Base-by-base conservation (phyloP, 192 early-diverging fungal species). In the Anaeromyces robustus region DNA sequence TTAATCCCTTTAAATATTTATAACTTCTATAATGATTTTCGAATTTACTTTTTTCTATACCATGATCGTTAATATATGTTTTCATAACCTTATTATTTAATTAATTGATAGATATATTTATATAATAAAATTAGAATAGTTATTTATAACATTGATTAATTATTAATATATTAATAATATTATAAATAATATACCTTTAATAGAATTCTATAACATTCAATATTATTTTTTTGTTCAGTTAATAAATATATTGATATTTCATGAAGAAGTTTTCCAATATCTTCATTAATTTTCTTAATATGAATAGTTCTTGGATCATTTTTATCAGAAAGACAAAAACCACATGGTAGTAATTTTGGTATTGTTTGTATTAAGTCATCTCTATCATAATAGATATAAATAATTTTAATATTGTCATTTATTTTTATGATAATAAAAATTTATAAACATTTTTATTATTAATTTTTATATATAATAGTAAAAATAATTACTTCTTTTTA, bases 201-300 rank as follows among this genome's bases (percentile, higher is more conserved):
- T 30, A 94, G 78, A 29, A 87, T 85, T 79, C 94, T 94, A 80
- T 92, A 87, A 81, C 89, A 90, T 79, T 93, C 94, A 3, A 94
- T 90, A 83, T 96, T 94, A 83, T 96, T 93, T 77, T 92, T 93
- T 19, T 88, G 85, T 12, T 86, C 81, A 0, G 80, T 83, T 19
- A 81, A 84, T 82, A 94, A 89, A 79, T 85, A 89, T 9, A 29
- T 79, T 30, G 91, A 87, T 12, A 90, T 79, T 22, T 88, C 82
- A 37, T 89, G 87, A 9, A 94, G 78, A 22, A 90, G 80, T 30
- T 84, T 68, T 7, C 90, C 92, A 17, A 92, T 85, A 2, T 85
- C 80, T 22, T 86, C 84, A 29, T 93, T 90, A 28, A 94, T 83
- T 31, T 78, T n/a, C 34, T 85, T 80, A 22, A 85, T 88, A 30